Conservation (phyloP, 2,329 filamentous ascomycete species). For the Fusarium xylarioides region DNA sequence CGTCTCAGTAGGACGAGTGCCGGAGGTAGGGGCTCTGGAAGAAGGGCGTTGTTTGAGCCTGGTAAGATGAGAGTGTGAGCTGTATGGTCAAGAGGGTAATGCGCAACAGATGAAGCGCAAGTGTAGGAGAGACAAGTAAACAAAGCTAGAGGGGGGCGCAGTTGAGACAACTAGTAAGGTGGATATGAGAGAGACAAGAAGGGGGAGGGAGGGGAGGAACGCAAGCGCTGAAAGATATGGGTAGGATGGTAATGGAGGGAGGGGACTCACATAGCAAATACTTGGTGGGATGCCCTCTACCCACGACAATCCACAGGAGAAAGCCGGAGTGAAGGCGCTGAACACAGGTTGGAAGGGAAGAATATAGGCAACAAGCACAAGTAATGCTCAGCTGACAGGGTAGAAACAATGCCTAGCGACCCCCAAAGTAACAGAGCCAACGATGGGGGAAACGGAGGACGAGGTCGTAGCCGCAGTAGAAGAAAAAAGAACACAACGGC, state of each 20-base stretch:
- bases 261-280: constrained; percentile 56
- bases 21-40: constrained; percentile 38
- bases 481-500: constrained; percentile 24
- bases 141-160: constrained; percentile 31
- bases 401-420: constrained; percentile 32
- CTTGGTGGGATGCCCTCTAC: constrained; percentile 52
- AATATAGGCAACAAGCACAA: constrained; percentile 21
- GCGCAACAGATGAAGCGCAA: constrained; percentile 10
- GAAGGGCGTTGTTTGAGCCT: constrained; percentile 42
- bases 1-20: constrained; percentile 40
- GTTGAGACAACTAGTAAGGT: constrained; percentile 25
- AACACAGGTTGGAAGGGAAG: constrained; percentile 28
- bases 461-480: constrained; percentile 32
- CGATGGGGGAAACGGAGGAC: constrained; percentile 35
- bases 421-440: constrained; percentile 32
- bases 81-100: constrained; percentile 5
- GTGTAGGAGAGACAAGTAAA: constrained; percentile 26
- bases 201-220: constrained; percentile 23
- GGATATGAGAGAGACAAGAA: constrained; percentile 26
- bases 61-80: constrained; percentile 36
- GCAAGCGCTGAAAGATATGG: constrained; percentile 24
- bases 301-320: constrained; percentile 57
- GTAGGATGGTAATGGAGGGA: constrained; percentile 31
- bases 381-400: constrained; percentile 29
- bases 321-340: constrained; percentile 56